A percentile compares a stretch with the other conserved stretches of the same genome.
These are phyloP conservation scores for Dryas alaskensis DNA, from an alignment of 306 rosid genomes.

Conservation along the genomic window DNA sequence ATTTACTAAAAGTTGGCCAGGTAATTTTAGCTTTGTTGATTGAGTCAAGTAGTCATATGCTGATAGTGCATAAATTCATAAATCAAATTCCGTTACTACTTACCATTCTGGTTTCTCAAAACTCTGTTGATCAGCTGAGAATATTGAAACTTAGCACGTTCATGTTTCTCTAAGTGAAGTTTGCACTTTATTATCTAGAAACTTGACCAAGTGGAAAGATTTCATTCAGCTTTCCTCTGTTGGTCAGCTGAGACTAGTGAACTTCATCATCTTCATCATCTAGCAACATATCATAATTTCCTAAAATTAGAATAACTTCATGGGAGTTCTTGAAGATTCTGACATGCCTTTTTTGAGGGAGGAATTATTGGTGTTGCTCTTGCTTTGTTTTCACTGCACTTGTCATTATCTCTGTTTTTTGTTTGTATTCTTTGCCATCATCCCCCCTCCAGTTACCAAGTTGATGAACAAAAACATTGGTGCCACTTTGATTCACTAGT, in stretches of 20 bases:
- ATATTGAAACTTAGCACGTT: not conserved
- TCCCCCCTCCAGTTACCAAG: too few relatives aligned
- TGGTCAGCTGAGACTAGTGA: not conserved
- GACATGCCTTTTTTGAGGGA: not conserved
- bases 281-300: not conserved
- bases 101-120: not conserved
- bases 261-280: not conserved
- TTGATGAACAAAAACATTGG: not conserved
- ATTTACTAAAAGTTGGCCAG: not conserved
- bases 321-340: not conserved
- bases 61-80: not conserved
- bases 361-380: not conserved
- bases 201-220: not conserved
- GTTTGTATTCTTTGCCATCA: too few relatives aligned
- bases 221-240: not conserved
- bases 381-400: too few relatives aligned
- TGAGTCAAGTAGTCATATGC: not conserved
- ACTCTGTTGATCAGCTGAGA: not conserved
- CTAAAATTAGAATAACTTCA: not conserved
- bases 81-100: not conserved
- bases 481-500: not conserved
- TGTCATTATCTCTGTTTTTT: too few relatives aligned
- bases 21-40: not conserved
- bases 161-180: not conserved
- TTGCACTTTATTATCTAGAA: not conserved